phyloP scores from a whole-genome alignment of 768 basidiomycete genomes.

The Sarcodon aspratus region DNA sequence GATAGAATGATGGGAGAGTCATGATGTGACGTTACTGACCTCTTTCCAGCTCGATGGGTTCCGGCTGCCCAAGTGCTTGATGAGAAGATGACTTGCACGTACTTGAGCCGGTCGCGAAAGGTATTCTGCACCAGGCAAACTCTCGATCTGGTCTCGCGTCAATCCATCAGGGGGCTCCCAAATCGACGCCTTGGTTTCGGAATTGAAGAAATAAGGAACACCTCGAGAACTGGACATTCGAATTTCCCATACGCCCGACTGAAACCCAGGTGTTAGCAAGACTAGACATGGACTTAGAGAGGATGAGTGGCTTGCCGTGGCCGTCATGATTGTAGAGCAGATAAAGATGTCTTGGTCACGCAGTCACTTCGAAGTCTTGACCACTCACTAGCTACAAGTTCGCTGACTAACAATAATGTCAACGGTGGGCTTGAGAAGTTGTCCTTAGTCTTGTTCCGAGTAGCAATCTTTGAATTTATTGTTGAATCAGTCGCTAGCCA shows the following conservation, averaged over 20 bases:
- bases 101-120: conserved; percentile 45
- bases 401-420: too few relatives aligned
- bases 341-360: too few relatives aligned
- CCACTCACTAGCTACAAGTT: too few relatives aligned
- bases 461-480: too few relatives aligned
- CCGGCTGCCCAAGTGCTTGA: conserved; percentile 80
- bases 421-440: too few relatives aligned
- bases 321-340: too few relatives aligned
- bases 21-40: conserved; percentile 26
- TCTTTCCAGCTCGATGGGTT: conserved; percentile 80
- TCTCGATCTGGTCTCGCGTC: conserved; percentile 42
- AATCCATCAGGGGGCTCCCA: conserved; percentile 72
- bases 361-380: too few relatives aligned
- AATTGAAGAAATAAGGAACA: conserved; percentile 85
- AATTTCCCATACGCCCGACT: conserved; percentile 56
- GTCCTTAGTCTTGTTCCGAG: too few relatives aligned
- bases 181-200: conserved; percentile 50
- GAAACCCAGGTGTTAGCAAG: background rate
- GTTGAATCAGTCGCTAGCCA: too few relatives aligned
- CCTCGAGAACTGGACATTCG: conserved; percentile 71
- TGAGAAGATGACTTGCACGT: conserved; percentile 88
- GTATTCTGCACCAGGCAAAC: conserved; percentile 60
- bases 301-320: too few relatives aligned
- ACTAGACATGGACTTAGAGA: background rate
- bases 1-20: background rate